Base-by-base conservation (phyloP, 1,284 basidiomycete genomes). In the Xerocomus cyaneibrunnescens region DNA sequence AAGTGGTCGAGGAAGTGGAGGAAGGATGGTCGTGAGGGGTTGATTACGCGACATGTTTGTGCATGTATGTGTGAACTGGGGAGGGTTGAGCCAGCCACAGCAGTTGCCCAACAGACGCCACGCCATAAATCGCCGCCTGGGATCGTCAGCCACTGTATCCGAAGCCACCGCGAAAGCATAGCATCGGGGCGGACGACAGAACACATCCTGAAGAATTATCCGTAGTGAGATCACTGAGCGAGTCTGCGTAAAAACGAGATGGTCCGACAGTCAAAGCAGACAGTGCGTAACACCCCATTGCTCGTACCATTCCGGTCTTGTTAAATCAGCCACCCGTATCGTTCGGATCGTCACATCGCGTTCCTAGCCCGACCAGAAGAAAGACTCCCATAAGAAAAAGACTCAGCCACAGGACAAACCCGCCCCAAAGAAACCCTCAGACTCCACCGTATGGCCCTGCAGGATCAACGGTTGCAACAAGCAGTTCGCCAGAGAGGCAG, bases 381-480 rank as follows among this genome's bases (percentile, higher is more conserved):
- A 76, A 62, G 77, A 80, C 42, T 51, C 71, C 12, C 68, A 73
- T 39, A 74, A 71, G 64, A 78, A 74, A 67, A 76, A 72, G 65
- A 71, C 66, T 13, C 59, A 64, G 9, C 57, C 60, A 22, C 54
- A 45, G 10, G 64, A 65, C 42, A 65, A 53, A 49, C 36, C 54
- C 27, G 51, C 54, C 9, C 28, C 55, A 22, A 76, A 73, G 60
- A 83, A 81, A 62, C 65, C 71, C 36, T 62, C 72, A 3, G 74
- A 76, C 53, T 74, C 78, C 8, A 78, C 80, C 8, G 65, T 82
- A 45, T 89, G 87, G 87, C 83, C 86, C 7, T 89, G 86, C 73
- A 83, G 81, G 65, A 87, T 89, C 61, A 79, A 83, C 61, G 86
- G 85, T 12, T 89, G 86, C 70, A 82, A 80, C 68, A 88, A 87